Conservation (phyloP, 306 rosid species). For the Dalbergia cultrata region DNA sequence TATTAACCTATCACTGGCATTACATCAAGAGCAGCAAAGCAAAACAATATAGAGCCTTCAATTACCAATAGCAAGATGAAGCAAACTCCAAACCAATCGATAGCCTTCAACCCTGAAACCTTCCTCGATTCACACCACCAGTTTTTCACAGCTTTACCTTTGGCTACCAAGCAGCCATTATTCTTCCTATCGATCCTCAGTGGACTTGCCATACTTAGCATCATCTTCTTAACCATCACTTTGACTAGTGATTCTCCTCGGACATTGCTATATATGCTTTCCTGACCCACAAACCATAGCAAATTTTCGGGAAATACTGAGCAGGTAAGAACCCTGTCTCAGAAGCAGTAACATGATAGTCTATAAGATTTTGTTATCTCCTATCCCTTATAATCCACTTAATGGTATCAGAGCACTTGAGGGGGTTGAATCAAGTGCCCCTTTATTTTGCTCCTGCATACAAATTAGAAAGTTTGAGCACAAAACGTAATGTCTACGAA, state of each 20-base stretch:
- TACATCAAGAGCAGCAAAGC: background rate
- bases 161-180: conserved; percentile 78
- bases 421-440: too few species aligned
- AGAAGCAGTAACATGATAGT: too few species aligned
- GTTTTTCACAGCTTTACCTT: conserved; percentile 70
- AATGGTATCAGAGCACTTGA: too few species aligned
- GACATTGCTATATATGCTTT: conserved; percentile 80
- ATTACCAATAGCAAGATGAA: conserved; percentile 38
- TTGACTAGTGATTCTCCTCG: conserved; percentile 77
- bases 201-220: conserved; percentile 65
- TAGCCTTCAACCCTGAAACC: background rate
- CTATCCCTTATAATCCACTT: too few species aligned
- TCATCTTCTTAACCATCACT: conserved; percentile 71
- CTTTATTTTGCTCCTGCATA: too few species aligned
- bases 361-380: too few species aligned
- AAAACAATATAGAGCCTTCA: background rate
- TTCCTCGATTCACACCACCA: conserved; percentile 62
- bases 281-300: conserved; percentile 76
- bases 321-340: too few species aligned
- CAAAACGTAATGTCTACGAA: too few species aligned
- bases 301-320: too few species aligned
- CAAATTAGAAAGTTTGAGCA: too few species aligned
- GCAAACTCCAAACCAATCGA: conserved; percentile 29
- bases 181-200: conserved; percentile 75
- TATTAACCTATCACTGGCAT: background rate